Evolutionary conservation across 495 filamentous ascomycete species (phyloP).

Genomic region (Apodospora peruviana): DNA sequence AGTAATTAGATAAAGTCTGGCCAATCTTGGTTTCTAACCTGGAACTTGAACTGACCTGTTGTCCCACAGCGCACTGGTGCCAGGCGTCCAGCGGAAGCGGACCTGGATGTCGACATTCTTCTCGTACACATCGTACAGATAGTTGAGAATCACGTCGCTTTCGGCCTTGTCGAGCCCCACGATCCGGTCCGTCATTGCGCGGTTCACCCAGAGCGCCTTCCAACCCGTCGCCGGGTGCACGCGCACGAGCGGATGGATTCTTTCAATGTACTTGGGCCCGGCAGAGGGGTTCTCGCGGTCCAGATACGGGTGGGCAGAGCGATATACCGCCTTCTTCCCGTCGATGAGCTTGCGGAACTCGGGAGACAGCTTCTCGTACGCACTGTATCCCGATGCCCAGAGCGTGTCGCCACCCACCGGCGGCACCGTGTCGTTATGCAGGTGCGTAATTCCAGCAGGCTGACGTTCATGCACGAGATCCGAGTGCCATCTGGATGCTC

Average conservation of each 20-base stretch:
- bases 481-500: constrained; percentile 62
- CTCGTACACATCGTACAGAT: constrained; percentile 61
- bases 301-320: constrained; percentile 61
- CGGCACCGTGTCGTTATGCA: constrained; percentile 65
- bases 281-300: constrained; percentile 55
- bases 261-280: constrained; percentile 59
- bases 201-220: constrained; percentile 68
- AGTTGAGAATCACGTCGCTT: constrained; percentile 62
- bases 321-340: constrained; percentile 60
- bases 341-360: constrained; percentile 67
- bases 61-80: constrained; percentile 60
- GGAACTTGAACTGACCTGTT: constrained; percentile 49
- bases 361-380: constrained; percentile 68
- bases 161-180: constrained; percentile 61
- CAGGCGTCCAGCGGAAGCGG: constrained; percentile 58
- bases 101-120: constrained; percentile 63
- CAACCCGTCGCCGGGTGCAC: constrained; percentile 67
- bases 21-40: too few species aligned
- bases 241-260: constrained; percentile 62
- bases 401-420: constrained; percentile 64
- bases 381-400: constrained; percentile 64
- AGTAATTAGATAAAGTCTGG: neutral
- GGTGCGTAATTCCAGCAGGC: constrained; percentile 64
- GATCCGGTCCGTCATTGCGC: constrained; percentile 58
- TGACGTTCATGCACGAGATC: constrained; percentile 67